A percentile compares a stretch with the other conserved stretches of the same genome.
These are phyloP conservation scores for Scortechinia acanthostroma DNA, from an alignment of 2,329 filamentous ascomycete genomes.

Conservation along the genomic window DNA sequence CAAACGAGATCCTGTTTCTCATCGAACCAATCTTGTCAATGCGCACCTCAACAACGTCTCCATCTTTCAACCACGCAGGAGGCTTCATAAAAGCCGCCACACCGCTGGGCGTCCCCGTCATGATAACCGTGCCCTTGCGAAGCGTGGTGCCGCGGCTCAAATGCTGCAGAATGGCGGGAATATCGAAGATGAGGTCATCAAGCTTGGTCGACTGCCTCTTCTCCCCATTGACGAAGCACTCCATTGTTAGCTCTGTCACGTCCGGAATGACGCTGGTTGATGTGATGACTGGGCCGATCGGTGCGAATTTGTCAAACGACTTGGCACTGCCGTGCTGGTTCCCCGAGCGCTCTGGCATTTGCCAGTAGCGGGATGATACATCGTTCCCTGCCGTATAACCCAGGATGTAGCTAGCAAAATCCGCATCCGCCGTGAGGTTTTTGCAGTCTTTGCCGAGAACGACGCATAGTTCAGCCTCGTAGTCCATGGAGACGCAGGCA, in stretches of 20 bases:
- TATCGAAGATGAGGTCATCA: slow-evolving; percentile 34
- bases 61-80: slow-evolving; percentile 13
- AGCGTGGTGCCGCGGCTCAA: slow-evolving; percentile 32
- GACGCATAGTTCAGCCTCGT: slow-evolving; percentile 16
- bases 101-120: slow-evolving; percentile 25
- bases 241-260: too few species aligned
- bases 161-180: slow-evolving; percentile 29
- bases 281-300: too few species aligned
- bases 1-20: slow-evolving; percentile 16
- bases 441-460: slow-evolving; percentile 11
- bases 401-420: slow-evolving; percentile 11
- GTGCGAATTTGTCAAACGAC: too few species aligned
- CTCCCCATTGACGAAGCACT: slow-evolving; percentile 30
- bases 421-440: slow-evolving; percentile 12
- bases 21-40: slow-evolving; percentile 19
- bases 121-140: slow-evolving; percentile 33
- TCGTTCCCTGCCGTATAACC: slow-evolving; percentile 6
- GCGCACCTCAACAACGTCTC: slow-evolving; percentile 15
- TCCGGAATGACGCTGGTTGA: too few species aligned
- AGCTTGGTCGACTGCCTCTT: slow-evolving; percentile 33
- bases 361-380: slow-evolving; percentile 4
- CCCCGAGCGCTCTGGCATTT: too few species aligned
- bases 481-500: too few species aligned
- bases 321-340: too few species aligned
- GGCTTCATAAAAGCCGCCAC: slow-evolving; percentile 16